A percentile compares a stretch with the other conserved stretches of the same genome.
phyloP scores from a whole-genome alignment of 2,329 filamentous ascomycete species.

The Cryphonectria japonica region DNA sequence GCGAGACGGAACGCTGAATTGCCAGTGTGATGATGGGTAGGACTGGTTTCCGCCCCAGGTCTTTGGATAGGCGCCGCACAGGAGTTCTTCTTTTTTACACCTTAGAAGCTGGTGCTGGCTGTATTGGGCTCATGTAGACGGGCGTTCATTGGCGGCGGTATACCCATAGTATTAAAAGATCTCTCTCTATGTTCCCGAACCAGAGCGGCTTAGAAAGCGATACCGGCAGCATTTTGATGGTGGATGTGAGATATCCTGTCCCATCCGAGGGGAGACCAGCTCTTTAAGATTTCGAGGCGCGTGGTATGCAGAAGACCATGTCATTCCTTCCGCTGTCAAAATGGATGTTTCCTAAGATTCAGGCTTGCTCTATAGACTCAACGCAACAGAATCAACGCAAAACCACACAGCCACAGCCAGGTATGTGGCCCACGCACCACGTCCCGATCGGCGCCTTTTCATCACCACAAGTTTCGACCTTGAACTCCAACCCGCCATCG shows the following conservation, averaged over 20 bases:
- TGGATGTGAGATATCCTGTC: neutral
- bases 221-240: neutral
- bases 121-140: constrained; percentile 29
- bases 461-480: neutral
- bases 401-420: constrained; percentile 17
- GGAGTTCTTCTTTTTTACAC: neutral
- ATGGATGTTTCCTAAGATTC: constrained; percentile 25
- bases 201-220: neutral
- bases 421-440: constrained; percentile 15
- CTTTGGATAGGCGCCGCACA: neutral
- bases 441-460: constrained; percentile 11
- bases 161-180: constrained; percentile 22
- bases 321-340: constrained; percentile 25
- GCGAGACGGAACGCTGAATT: constrained; percentile 74
- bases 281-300: constrained; percentile 13
- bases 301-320: constrained; percentile 26
- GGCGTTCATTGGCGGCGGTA: constrained; percentile 29
- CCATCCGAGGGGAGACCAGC: constrained; percentile 2
- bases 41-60: neutral
- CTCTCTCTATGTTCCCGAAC: neutral
- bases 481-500: constrained; percentile 25
- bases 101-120: constrained; percentile 24
- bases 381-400: constrained; percentile 16
- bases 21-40: constrained; percentile 62
- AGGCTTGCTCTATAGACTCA: constrained; percentile 30